phyloP scores from a whole-genome alignment of 75 land plant species.

The Cunninghamia lanceolata region DNA sequence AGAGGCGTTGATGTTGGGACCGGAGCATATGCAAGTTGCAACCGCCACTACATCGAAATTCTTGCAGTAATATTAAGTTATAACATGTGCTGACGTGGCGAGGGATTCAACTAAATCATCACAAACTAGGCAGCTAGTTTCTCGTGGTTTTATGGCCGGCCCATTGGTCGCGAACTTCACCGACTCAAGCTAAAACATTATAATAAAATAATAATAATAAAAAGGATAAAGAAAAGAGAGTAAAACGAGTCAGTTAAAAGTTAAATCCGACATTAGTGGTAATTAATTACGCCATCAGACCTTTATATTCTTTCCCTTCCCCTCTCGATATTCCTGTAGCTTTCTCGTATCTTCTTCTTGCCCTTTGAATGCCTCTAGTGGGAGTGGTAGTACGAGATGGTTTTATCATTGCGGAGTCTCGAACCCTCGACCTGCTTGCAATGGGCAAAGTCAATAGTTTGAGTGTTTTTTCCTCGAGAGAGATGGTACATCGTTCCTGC shows the following conservation, averaged over 20 bases:
- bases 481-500: not conserved
- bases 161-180: not conserved
- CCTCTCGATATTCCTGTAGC: not conserved
- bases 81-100: not conserved
- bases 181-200: not conserved
- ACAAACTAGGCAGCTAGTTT: not conserved
- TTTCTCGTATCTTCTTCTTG: not conserved
- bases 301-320: not conserved
- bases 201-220: not conserved
- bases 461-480: not conserved
- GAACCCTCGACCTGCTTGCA: not conserved
- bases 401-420: not conserved
- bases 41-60: not conserved
- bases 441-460: not conserved
- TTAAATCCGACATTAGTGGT: not conserved
- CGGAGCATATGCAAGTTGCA: too few relatives aligned
- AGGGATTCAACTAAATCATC: not conserved
- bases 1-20: too few relatives aligned
- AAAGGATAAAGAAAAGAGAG: not conserved
- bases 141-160: not conserved
- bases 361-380: too few relatives aligned
- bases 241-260: not conserved
- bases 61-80: not conserved
- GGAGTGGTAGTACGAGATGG: not conserved
- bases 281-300: not conserved